Percentiles rank a stretch among this genome's conserved stretches.
Evolutionary conservation across 2,329 filamentous ascomycete species (phyloP).

Genomic region (Penicillium sp.): DNA sequence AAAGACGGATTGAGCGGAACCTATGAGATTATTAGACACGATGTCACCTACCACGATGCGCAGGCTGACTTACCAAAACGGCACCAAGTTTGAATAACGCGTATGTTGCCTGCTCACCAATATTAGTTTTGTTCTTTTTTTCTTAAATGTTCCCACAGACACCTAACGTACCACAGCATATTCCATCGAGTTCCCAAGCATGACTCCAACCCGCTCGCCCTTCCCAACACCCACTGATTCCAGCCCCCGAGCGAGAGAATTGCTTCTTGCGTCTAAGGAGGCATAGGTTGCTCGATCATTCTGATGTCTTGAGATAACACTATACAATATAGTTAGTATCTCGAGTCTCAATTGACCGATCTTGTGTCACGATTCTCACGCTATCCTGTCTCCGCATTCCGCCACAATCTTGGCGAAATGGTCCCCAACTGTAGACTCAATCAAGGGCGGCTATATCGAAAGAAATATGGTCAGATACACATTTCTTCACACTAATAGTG

Average conservation of each 20-base stretch:
- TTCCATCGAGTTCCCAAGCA: conserved; percentile 80
- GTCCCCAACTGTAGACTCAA: conserved; percentile 49
- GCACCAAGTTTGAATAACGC: conserved; percentile 93
- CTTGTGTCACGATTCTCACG: conserved; percentile 45
- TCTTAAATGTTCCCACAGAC: no score
- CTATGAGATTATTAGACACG: conserved; percentile 35
- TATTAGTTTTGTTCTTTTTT: conserved; percentile 9
- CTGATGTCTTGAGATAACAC: conserved; percentile 63
- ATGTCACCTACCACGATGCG: neutral
- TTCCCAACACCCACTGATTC: conserved; percentile 70
- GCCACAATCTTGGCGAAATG: conserved; percentile 48
- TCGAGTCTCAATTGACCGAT: neutral
- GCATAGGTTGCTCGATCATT: conserved; percentile 68
- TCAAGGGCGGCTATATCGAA: conserved; percentile 42
- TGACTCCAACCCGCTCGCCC: conserved; percentile 81
- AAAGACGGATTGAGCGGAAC: conserved; percentile 92
- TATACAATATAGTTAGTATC: conserved; percentile 23
- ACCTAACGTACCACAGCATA: conserved; percentile 65
- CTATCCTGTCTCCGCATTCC: conserved; percentile 48
- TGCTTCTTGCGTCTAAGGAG: conserved; percentile 72
- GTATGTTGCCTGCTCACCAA: conserved; percentile 60
- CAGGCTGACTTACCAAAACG: conserved; percentile 60
- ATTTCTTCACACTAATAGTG: neutral
- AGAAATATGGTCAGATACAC: neutral
- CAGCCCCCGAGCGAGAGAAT: conserved; percentile 70